phyloP scores from a whole-genome alignment of 805 yeast species.

The Zygosaccharomyces lentus region DNA sequence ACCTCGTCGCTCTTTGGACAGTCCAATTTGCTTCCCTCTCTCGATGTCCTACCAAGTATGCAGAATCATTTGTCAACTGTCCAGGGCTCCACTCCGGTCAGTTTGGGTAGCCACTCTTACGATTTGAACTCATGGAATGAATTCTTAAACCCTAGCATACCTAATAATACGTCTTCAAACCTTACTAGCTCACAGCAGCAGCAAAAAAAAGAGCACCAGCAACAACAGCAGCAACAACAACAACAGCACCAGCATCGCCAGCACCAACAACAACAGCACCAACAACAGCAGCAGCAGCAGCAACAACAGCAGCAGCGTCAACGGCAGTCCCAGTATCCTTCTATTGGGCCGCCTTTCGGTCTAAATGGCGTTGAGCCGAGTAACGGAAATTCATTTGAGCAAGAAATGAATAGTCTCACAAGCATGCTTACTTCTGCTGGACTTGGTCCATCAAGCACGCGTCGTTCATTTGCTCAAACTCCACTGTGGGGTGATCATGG shows the following conservation, averaged over 20 bases:
- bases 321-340: conserved; percentile 3
- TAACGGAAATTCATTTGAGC: conserved; percentile 20
- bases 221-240: conserved; percentile 3
- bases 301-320: conserved; percentile 2
- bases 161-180: not conserved
- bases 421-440: conserved; percentile 27
- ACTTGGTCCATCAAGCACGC: conserved; percentile 12
- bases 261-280: not conserved
- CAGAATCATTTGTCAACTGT: conserved; percentile 6
- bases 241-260: conserved; percentile 2
- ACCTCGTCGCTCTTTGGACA: conserved; percentile 4
- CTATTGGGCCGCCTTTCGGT: conserved; percentile 10
- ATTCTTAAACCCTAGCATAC: conserved; percentile 2
- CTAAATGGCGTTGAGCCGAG: conserved; percentile 9
- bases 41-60: conserved; percentile 7
- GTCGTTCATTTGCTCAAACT: conserved; percentile 8
- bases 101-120: conserved; percentile 5
- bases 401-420: conserved; percentile 28
- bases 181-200: conserved; percentile 2
- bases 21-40: conserved; percentile 6
- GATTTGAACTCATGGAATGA: conserved; percentile 12
- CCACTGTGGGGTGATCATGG: conserved; percentile 21
- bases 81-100: conserved; percentile 6
- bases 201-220: conserved; percentile 1
- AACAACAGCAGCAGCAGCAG: not conserved